Percentiles rank a stretch among this genome's conserved stretches.
Conservation (phyloP, 495 filamentous ascomycete genomes). For the Penicillium taxi region DNA sequence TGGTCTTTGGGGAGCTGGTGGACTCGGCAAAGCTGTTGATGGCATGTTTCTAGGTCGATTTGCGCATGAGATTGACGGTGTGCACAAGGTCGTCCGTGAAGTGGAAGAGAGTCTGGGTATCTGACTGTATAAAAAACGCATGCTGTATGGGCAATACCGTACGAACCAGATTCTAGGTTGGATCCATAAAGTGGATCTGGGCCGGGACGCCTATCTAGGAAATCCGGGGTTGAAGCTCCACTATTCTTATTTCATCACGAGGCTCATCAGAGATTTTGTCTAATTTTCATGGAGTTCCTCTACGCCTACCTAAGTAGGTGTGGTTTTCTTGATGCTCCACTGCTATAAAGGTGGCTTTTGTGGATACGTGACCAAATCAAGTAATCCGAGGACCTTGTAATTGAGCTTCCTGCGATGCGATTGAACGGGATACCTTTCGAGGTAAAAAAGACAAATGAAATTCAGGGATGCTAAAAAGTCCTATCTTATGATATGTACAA, state of each 20-base stretch:
- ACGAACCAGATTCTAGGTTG: conserved; percentile 7
- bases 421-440: too few species aligned
- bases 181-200: too few species aligned
- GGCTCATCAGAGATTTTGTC: conserved; percentile 14
- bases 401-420: too few species aligned
- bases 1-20: conserved; percentile 54
- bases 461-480: conserved; percentile 4
- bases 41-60: conserved; percentile 78
- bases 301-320: too few species aligned
- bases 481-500: conserved; percentile 22
- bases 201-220: conserved; percentile 26
- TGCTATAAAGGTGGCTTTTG: too few species aligned
- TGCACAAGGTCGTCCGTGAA: conserved; percentile 61
- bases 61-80: conserved; percentile 63
- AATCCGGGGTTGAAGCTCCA: conserved; percentile 13
- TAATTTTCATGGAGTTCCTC: too few species aligned
- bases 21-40: conserved; percentile 60
- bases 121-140: neutral
- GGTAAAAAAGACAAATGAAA: too few species aligned
- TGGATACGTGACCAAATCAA: too few species aligned
- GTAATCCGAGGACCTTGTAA: too few species aligned
- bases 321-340: too few species aligned
- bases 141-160: conserved; percentile 17
- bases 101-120: conserved; percentile 42
- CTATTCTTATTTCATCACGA: conserved; percentile 9